A percentile compares a stretch with the other conserved stretches of the same genome.
phyloP scores from a whole-genome alignment of 2,329 filamentous ascomycete species.

The Escovopsis sp. region DNA sequence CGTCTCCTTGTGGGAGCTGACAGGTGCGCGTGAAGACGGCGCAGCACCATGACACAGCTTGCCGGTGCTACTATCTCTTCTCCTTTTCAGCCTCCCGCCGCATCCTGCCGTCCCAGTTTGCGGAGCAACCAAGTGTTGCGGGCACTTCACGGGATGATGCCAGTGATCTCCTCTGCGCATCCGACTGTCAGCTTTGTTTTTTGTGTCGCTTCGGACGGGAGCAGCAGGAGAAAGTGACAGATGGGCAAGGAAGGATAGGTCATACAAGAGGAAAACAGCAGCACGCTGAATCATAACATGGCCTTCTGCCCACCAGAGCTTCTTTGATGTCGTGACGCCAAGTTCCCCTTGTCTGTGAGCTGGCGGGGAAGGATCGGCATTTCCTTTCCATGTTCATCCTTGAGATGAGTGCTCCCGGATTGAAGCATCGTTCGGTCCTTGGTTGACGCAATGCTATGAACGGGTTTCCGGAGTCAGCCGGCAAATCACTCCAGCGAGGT shows the following conservation, averaged over 20 bases:
- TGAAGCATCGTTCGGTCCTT: too few relatives aligned
- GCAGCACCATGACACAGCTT: not conserved
- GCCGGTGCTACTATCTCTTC: not conserved
- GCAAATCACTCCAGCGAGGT: not conserved
- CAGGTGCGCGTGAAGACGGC: not conserved
- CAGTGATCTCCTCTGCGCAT: not conserved
- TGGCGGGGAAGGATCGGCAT: too few relatives aligned
- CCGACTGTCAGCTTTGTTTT: not conserved
- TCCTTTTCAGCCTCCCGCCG: slow-evolving; percentile 1
- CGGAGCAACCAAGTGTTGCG: slow-evolving; percentile 4
- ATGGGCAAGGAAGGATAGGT: not conserved
- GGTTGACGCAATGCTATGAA: too few relatives aligned
- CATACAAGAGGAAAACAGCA: slow-evolving; percentile 1
- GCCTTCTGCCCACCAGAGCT: not conserved
- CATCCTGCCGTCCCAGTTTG: not conserved
- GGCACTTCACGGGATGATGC: slow-evolving; percentile 3
- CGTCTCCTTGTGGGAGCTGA: not conserved
- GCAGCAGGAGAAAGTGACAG: not conserved
- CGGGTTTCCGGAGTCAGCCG: too few relatives aligned
- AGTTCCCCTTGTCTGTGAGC: too few relatives aligned
- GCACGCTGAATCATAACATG: not conserved
- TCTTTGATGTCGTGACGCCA: not conserved
- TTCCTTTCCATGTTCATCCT: too few relatives aligned
- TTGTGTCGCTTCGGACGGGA: slow-evolving; percentile 1
- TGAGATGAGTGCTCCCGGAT: too few relatives aligned